Evolutionary conservation across 2,329 filamentous ascomycete genomes (phyloP), one percentile per base, ranked within the genome.

Genomic region (Pseudopithomyces chartarum): DNA sequence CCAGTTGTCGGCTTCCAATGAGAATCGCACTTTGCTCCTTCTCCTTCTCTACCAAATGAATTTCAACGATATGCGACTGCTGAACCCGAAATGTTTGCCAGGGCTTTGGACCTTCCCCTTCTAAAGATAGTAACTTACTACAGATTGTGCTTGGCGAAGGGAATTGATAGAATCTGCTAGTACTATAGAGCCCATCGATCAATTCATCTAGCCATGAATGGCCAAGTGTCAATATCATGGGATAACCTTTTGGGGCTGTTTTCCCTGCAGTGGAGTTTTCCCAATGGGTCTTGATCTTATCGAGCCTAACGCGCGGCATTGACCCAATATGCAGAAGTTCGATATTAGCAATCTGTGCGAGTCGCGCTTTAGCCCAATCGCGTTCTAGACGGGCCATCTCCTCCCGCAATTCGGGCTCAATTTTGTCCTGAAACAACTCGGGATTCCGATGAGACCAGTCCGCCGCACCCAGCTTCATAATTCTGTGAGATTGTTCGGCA

Each of bases 181-280:
- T 58, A 49, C 20, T 62, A 42, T 6, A 40, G 32, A 39, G 39
- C 48, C 13, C 11, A 39, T 49, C 39, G 13, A 48, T 38, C 26
- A 64, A 46, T 19, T 51, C 52, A 33, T 66, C 61, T 3, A 63
- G 33, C 13, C 48, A 64, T 15, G 55, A 43, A 48, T 66, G 61
- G 1, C 61, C 60, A 1, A 66, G 33, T 15, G 59, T 54, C 23
- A 63, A 43, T 11, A 60, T 33, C 56, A 64, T 56, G 17, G 54
- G 47, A 8, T 49, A 23, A 48, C 57, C 43, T 49, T 59, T 20
- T 11, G 48, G 22, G 13, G 46, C 43, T 5, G 33, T 17, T 8
- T 29, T 12, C 2, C 26, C 20, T 1, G 48, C 39, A 50, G 50
- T 54, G 5, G 42, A 29, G 13, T n/a, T 29, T 17, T 49, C n/a